Evolutionary conservation across 2,329 filamentous ascomycete genomes (phyloP).

Genomic region (Cercospora citrullina): DNA sequence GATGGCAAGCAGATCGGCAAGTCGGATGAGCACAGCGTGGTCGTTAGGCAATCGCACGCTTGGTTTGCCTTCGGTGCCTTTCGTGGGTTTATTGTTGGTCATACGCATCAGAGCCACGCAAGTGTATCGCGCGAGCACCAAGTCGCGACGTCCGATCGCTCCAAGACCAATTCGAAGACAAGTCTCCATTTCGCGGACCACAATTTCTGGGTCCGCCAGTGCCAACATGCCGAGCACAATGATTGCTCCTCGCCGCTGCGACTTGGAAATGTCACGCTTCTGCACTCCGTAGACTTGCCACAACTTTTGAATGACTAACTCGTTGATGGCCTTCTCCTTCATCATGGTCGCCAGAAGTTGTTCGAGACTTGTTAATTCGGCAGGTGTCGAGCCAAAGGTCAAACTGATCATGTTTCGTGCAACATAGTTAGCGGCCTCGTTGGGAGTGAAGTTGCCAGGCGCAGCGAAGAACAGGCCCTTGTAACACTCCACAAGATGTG

Average conservation of each 20-base stretch:
- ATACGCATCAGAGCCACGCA: constrained; percentile 91
- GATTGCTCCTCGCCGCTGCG: constrained; percentile 86
- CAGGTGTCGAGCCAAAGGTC: constrained; percentile 91
- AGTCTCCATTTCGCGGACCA: constrained; percentile 90
- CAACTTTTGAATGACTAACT: constrained; percentile 83
- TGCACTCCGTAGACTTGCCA: constrained; percentile 98
- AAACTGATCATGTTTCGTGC: constrained; percentile 98
- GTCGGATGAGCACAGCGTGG: constrained; percentile 77
- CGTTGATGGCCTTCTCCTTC: constrained; percentile 83
- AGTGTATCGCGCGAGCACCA: constrained; percentile 90
- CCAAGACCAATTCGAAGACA: constrained; percentile 91
- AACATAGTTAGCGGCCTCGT: constrained; percentile 92
- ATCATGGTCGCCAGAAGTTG: constrained; percentile 97
- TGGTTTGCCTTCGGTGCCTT: constrained; percentile 64
- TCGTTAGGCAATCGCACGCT: constrained; percentile 84
- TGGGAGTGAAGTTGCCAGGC: constrained; percentile 79
- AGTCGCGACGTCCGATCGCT: constrained; percentile 72
- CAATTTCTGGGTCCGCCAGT: constrained; percentile 86
- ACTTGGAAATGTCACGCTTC: constrained; percentile 87
- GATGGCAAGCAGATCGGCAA: constrained; percentile 83
- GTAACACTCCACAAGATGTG: constrained; percentile 95
- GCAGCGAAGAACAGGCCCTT: constrained; percentile 94
- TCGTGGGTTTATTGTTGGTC: constrained; percentile 77
- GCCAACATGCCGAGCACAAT: constrained; percentile 97
- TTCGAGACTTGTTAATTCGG: constrained; percentile 91